Evolutionary conservation across 2,329 filamentous ascomycete species (phyloP).

Genomic region (Sporothrix euskadiensis): DNA sequence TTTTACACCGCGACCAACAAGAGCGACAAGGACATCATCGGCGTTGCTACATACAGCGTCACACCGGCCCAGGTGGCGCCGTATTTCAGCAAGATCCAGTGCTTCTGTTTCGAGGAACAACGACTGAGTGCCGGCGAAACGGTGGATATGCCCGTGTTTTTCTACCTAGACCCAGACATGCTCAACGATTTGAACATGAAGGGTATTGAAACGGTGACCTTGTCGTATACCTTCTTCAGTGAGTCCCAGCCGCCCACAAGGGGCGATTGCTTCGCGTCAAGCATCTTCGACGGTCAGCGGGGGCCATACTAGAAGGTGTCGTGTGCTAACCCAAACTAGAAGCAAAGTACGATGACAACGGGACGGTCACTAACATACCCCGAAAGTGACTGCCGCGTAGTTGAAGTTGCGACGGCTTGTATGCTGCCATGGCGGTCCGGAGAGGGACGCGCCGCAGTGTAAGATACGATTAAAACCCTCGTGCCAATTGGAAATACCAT

Average conservation of each 20-base stretch:
- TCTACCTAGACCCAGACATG: conserved; percentile 97
- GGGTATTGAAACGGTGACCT: conserved; percentile 88
- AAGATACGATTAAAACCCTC: neutral
- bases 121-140: conserved; percentile 91
- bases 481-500: neutral
- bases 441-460: neutral
- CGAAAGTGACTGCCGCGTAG: neutral
- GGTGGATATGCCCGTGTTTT: conserved; percentile 99
- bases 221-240: conserved; percentile 99
- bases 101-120: conserved; percentile 98
- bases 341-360: conserved; percentile 81
- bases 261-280: too few relatives aligned
- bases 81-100: conserved; percentile 99
- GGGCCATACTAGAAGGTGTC: neutral
- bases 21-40: conserved; percentile 89
- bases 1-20: conserved; percentile 98
- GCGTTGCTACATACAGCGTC: conserved; percentile 95
- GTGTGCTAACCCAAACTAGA: conserved; percentile 50
- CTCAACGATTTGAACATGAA: conserved; percentile 89
- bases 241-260: conserved; percentile 45
- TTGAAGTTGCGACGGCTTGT: neutral
- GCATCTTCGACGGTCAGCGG: too few relatives aligned
- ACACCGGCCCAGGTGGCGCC: conserved; percentile 93
- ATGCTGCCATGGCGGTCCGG: neutral
- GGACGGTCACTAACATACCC: conserved; percentile 55